Conservation (phyloP, 257 asterid genomes). For the Solanum ossicruentum region DNA sequence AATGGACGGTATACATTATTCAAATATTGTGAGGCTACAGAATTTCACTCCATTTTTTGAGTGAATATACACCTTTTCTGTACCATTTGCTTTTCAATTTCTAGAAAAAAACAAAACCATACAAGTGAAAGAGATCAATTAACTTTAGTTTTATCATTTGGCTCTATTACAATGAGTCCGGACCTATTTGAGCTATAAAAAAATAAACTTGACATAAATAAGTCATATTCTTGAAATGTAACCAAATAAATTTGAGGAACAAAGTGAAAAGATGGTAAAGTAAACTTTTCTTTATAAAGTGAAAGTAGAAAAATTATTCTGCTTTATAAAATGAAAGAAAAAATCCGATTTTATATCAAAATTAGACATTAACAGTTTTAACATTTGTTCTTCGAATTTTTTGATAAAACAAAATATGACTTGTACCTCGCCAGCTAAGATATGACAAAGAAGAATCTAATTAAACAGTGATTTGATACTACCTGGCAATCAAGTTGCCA, state of each 20-base stretch:
- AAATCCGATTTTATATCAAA: too few relatives aligned
- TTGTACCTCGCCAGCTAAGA: not conserved
- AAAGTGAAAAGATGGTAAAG: too few relatives aligned
- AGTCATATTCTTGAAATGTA: too few relatives aligned
- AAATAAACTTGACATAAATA: too few relatives aligned
- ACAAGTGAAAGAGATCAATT: not conserved
- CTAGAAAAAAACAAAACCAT: not conserved
- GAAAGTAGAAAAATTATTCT: too few relatives aligned
- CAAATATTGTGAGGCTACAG: not conserved
- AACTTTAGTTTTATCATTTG: not conserved
- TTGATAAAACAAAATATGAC: not conserved
- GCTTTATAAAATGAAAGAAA: too few relatives aligned
- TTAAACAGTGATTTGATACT: not conserved
- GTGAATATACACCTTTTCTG: not conserved
- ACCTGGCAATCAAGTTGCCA: not conserved
- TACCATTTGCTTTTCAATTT: not conserved
- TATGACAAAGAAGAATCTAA: not conserved
- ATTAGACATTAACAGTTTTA: too few relatives aligned
- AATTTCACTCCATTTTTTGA: not conserved
- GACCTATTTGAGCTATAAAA: too few relatives aligned
- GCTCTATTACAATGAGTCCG: not conserved
- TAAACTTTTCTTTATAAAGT: too few relatives aligned
- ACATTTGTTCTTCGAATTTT: too few relatives aligned
- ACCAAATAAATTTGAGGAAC: too few relatives aligned
- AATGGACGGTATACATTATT: not conserved